A percentile compares a stretch with the other conserved stretches of the same genome.
Evolutionary conservation across 805 yeast species (phyloP).

Genomic region (Metschnikowia colocasiae): DNA sequence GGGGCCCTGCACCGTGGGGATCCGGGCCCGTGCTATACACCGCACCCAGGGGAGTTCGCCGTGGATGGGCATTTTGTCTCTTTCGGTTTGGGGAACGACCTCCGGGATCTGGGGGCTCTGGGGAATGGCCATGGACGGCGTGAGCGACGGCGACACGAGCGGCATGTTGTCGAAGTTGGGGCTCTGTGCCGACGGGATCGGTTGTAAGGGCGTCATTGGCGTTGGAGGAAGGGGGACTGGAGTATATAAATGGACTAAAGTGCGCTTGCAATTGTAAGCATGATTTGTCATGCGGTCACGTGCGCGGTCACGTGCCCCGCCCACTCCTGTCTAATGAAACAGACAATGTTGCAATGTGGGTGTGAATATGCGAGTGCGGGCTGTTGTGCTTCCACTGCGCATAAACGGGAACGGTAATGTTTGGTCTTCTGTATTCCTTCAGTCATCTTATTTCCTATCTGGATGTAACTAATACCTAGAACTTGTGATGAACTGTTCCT

Average conservation of each 20-base stretch:
- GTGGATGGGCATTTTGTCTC: slow-evolving; percentile 42
- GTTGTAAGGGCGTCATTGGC: slow-evolving; percentile 9
- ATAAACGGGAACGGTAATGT: too few species aligned
- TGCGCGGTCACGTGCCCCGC: not conserved
- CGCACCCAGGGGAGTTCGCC: slow-evolving; percentile 65
- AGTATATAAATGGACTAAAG: too few species aligned
- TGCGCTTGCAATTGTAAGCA: too few species aligned
- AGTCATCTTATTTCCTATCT: too few species aligned
- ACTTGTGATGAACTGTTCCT: too few species aligned
- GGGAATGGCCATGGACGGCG: slow-evolving; percentile 11
- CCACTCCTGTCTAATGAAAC: too few species aligned
- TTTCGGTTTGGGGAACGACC: slow-evolving; percentile 21
- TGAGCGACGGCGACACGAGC: slow-evolving; percentile 17
- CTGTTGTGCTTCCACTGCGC: too few species aligned
- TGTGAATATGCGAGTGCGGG: too few species aligned
- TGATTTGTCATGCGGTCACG: not conserved
- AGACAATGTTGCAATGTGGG: too few species aligned
- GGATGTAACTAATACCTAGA: too few species aligned
- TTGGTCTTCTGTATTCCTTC: too few species aligned
- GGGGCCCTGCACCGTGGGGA: slow-evolving; percentile 93
- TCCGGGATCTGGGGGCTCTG: slow-evolving; percentile 14
- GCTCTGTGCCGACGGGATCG: slow-evolving; percentile 8
- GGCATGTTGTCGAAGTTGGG: slow-evolving; percentile 17
- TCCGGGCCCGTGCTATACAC: slow-evolving; percentile 91
- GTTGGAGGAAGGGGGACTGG: too few species aligned